Evolutionary conservation across 495 filamentous ascomycete genomes (phyloP), one percentile per base, ranked within the genome.

Genomic region (Aspergillus wentii): DNA sequence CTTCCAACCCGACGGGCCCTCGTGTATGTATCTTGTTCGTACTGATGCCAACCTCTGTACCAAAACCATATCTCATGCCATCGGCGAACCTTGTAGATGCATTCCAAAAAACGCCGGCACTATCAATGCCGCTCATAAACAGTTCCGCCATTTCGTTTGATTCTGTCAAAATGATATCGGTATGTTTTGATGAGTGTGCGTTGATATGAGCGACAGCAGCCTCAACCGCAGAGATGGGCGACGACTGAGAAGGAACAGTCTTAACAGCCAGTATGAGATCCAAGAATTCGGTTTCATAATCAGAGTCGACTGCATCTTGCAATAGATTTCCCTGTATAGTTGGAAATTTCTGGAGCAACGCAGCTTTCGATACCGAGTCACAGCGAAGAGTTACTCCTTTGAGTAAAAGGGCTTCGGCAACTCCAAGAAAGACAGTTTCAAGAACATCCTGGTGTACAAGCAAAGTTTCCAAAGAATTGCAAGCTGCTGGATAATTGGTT

Each of bases 21-120:
- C 92, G 72, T 6, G 87, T 84, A 53, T 98, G 92, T 36, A 98
- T 95, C 66, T 97, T 98, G 64, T 97, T 98, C 30, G 92, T 98
- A 62, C 86, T 94, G 57, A 98, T 95, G 26, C 92, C 92, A 2
- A 98, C 92, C 61, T 99, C 92, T 0, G 92, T 96, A 21, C 92
- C 92, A 66, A 99, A 97, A 2, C 92, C 92, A 60, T 88, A 99
- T 19, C 92, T 75, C 82, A 94, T 95, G 3, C 92, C 92, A 54
- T 99, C 92, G 3, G 91, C 88, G 62, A 99, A 92, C 15, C 92
- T 75, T 8, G 87, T 92, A 13, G 87, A 94, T 13, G 89, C 85
- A 56, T 99, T 99, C 88, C 89, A 95, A 71, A 89, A 99, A 9
- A 94, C 89, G 29, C 90, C 90, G 0, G 89, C 82, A 22, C 88